Conservation (phyloP, 2,329 filamentous ascomycete species). For the Colletotrichum sp. region DNA sequence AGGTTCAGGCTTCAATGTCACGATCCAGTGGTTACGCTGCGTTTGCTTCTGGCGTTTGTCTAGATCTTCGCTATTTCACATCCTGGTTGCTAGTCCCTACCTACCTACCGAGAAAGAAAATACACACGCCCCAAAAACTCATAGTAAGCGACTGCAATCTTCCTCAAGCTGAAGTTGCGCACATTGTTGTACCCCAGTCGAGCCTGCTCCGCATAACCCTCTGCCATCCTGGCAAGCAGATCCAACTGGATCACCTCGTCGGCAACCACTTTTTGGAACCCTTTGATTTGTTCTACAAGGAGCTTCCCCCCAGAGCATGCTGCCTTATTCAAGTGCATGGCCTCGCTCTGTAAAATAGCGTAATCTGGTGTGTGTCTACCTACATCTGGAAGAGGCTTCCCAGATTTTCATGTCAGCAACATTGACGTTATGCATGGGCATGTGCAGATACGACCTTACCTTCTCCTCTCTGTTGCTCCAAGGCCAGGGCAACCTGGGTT, state of each 20-base stretch:
- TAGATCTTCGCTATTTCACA: too few species aligned
- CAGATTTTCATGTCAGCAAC: not conserved
- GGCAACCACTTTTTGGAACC: not conserved
- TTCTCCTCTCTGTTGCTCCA: not conserved
- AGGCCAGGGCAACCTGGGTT: not conserved
- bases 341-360: not conserved
- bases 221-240: not conserved
- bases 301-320: not conserved
- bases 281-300: not conserved
- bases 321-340: not conserved
- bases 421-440: not conserved
- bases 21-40: too few species aligned
- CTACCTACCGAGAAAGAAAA: too few species aligned
- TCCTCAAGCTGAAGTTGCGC: too few species aligned
- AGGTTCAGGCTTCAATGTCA: too few species aligned
- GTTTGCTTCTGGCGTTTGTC: too few species aligned
- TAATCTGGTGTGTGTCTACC: not conserved
- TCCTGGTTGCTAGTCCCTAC: too few species aligned
- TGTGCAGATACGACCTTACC: not conserved
- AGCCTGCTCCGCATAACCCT: too few species aligned
- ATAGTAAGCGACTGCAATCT: too few species aligned
- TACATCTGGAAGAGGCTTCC: not conserved
- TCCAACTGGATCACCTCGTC: not conserved
- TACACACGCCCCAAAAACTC: too few species aligned
- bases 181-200: too few species aligned